phyloP scores from a whole-genome alignment of 345 rosid genomes.

The Lumnitzera littorea region DNA sequence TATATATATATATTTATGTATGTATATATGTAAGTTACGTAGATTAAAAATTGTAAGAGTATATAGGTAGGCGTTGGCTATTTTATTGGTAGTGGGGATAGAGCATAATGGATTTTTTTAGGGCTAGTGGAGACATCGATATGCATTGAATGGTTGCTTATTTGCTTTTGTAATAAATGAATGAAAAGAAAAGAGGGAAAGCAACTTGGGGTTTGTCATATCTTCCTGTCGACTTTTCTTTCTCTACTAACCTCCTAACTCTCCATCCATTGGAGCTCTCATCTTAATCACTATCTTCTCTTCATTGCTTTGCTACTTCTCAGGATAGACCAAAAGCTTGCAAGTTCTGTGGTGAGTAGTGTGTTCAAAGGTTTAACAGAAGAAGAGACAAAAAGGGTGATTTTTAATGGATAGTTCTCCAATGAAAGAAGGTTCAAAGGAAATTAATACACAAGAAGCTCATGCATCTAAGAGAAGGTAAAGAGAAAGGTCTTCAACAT shows the following conservation, averaged over 20 bases:
- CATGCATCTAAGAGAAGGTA: conserved; percentile 52
- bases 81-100: conserved; percentile 27
- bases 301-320: not conserved
- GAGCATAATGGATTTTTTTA: conserved; percentile 1
- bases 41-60: too few species aligned
- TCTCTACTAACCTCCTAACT: not conserved
- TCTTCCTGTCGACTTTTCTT: not conserved
- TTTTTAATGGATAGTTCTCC: conserved; percentile 29
- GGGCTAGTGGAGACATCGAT: conserved; percentile 16
- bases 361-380: too few species aligned
- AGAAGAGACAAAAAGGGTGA: not conserved
- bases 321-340: not conserved
- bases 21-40: too few species aligned
- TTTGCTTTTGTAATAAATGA: conserved; percentile 27
- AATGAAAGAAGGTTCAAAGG: conserved; percentile 24
- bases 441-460: conserved; percentile 18
- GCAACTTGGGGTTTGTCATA: conserved; percentile 6
- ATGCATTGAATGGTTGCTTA: conserved; percentile 10
- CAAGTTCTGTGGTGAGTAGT: not conserved
- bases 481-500: not conserved
- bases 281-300: conserved; percentile 6
- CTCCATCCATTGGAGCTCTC: not conserved
- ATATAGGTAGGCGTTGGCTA: conserved; percentile 10
- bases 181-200: conserved; percentile 28
- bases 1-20: too few species aligned